Percentiles rank a stretch among this genome's conserved stretches.
phyloP scores from a whole-genome alignment of 2,329 filamentous ascomycete genomes.

The Aspergillus ruber region DNA sequence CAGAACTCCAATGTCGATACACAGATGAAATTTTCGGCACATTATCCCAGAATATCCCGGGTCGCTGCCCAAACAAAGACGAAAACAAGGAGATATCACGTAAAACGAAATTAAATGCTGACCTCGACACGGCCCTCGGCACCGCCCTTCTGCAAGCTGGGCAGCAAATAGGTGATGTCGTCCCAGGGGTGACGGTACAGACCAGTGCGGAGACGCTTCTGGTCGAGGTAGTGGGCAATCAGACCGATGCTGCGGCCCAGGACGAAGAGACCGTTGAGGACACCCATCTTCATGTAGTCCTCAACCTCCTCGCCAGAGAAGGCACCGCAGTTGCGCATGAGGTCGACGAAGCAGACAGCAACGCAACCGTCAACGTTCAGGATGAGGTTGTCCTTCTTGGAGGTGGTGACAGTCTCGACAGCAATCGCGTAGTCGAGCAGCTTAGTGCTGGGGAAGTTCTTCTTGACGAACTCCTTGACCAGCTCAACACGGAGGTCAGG shows the following conservation, averaged over 20 bases:
- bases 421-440: slow-evolving; percentile 97
- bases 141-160: slow-evolving; percentile 66
- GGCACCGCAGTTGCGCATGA: slow-evolving; percentile 94
- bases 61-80: slow-evolving; percentile 6
- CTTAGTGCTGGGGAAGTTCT: slow-evolving; percentile 97
- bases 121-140: slow-evolving; percentile 87
- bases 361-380: slow-evolving; percentile 98
- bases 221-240: slow-evolving; percentile 98
- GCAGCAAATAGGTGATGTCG: slow-evolving; percentile 91
- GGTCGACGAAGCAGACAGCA: slow-evolving; percentile 96
- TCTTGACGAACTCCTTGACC: slow-evolving; percentile 96
- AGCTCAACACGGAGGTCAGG: slow-evolving; percentile 98
- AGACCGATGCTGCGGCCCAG: slow-evolving; percentile 95
- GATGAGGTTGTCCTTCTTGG: slow-evolving; percentile 99
- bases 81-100: slow-evolving; percentile 13
- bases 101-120: slow-evolving; percentile 52
- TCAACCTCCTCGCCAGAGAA: slow-evolving; percentile 95
- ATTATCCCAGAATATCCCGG: slow-evolving; percentile 7
- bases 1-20: slow-evolving; percentile 31
- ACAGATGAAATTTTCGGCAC: slow-evolving; percentile 27
- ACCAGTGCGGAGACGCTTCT: slow-evolving; percentile 97
- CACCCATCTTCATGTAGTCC: slow-evolving; percentile 98
- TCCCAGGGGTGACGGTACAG: slow-evolving; percentile 99
- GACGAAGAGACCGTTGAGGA: slow-evolving; percentile 98
- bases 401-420: slow-evolving; percentile 95